phyloP scores from a whole-genome alignment of 1,284 basidiomycete genomes.

The Coniferiporia sulphurascens region DNA sequence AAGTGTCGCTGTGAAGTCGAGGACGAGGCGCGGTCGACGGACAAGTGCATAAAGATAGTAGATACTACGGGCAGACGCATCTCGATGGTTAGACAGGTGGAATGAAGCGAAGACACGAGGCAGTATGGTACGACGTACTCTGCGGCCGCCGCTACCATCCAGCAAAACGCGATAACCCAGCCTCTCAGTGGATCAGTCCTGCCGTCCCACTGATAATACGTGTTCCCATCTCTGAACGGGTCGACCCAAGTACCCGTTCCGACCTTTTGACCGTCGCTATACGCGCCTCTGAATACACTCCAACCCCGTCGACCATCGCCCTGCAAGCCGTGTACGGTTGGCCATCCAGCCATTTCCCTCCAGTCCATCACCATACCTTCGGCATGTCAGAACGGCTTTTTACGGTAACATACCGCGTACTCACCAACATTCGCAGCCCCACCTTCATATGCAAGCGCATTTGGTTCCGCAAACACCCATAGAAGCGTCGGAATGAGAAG shows the following conservation, averaged over 20 bases:
- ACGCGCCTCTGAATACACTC: constrained; percentile 62
- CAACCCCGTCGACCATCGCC: constrained; percentile 53
- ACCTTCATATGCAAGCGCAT: constrained; percentile 78
- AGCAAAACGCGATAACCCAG: constrained; percentile 83
- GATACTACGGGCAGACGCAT: constrained; percentile 50
- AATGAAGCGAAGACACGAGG: background rate
- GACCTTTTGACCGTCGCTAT: constrained; percentile 72
- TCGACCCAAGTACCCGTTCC: constrained; percentile 48
- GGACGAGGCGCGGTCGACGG: constrained; percentile 86
- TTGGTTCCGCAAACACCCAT: constrained; percentile 65
- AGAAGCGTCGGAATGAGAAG: constrained; percentile 82
- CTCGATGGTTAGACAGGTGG: background rate
- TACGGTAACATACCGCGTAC: constrained; percentile 22
- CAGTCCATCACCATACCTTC: constrained; percentile 93
- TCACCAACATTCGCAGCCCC: constrained; percentile 76
- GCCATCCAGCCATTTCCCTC: constrained; percentile 86
- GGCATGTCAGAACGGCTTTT: background rate
- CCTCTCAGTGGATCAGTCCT: constrained; percentile 71
- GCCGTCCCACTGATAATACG: constrained; percentile 41
- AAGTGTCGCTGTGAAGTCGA: constrained; percentile 91
- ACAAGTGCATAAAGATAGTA: constrained; percentile 85
- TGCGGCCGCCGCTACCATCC: constrained; percentile 72
- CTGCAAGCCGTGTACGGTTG: constrained; percentile 62
- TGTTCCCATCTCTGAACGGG: constrained; percentile 21
- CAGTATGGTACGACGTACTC: constrained; percentile 66